A percentile compares a stretch with the other conserved stretches of the same genome.
Conservation (phyloP, 306 rosid species). For the Malus orientalis region DNA sequence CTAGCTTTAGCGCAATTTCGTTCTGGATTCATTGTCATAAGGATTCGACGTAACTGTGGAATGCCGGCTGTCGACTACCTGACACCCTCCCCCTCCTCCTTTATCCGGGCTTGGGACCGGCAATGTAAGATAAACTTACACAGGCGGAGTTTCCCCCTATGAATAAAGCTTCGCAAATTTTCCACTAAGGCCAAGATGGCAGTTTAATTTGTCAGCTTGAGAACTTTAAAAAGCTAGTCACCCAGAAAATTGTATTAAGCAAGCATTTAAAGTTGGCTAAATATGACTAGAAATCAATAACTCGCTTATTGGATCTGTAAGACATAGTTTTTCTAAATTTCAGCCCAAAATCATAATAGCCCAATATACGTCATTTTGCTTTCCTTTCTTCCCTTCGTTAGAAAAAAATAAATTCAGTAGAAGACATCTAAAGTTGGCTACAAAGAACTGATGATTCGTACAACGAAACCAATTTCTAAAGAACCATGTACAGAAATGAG, state of each 20-base stretch:
- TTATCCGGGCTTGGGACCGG: too few species aligned
- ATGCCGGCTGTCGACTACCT: too few species aligned
- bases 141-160: background rate
- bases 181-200: background rate
- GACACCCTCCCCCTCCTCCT: too few species aligned
- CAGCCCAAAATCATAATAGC: background rate
- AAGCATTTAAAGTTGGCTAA: background rate
- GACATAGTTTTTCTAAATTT: background rate
- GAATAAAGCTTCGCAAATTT: background rate
- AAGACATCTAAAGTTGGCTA: background rate
- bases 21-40: too few species aligned
- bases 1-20: too few species aligned
- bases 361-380: background rate
- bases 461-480: background rate
- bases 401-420: background rate
- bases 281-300: background rate
- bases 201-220: background rate
- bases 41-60: too few species aligned
- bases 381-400: background rate
- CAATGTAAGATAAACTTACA: background rate
- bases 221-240: background rate
- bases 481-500: background rate
- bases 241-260: background rate
- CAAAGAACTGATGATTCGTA: background rate
- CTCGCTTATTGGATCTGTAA: background rate